Base-by-base conservation (phyloP, 495 filamentous ascomycete species). In the Ramalina peruviana region DNA sequence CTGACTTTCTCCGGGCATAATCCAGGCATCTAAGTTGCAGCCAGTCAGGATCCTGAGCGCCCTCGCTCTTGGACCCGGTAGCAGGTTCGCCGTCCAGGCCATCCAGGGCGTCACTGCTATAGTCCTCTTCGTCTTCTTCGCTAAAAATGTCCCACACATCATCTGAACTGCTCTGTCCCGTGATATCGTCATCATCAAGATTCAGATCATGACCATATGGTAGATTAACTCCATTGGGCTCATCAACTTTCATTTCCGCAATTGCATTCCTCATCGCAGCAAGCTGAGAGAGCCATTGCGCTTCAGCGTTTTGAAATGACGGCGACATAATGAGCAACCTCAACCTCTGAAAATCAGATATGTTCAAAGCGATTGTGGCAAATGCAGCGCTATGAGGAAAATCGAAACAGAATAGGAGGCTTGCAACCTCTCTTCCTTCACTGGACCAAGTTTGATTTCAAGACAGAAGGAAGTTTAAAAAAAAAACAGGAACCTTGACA, bases 131-230 rank as follows among this genome's bases (percentile, higher is more conserved):
- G 25, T 86, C 81, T 40, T 71, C 73, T 30, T 86, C 83, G 43
- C 78, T 84, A 61, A 88, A 85, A 36, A 88, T 76, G 62, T 94
- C 86, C 92, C 92, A 97, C 10, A 94, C 76, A 66, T 93, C 85
- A 52, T 88, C 83, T 9, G 78, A 73, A 16, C 78, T 77, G 38
- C 72, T 76, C 1, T 70, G 69, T 2, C 76, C 79, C 0, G 74
- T 80, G 33, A 78, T 72, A 20, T 79, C 74, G 39, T 76, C 73
- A 20, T 81, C 79, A 39, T 83, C 72, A 26, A 83, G 61, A 19
- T 73, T 68, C 36, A 84, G 55, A 42, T 83, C 80, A 30, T 71
- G 67, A 42, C 75, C 78, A 56, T 79, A 78, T 25, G 60, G 58
- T 26, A 61, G 55, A 19, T 55, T 59, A n/a, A 65, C 54, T 44